A percentile compares a stretch with the other conserved stretches of the same genome.
These are phyloP conservation scores for Barbarea vulgaris DNA, from an alignment of 345 rosid species.

Conservation along the genomic window DNA sequence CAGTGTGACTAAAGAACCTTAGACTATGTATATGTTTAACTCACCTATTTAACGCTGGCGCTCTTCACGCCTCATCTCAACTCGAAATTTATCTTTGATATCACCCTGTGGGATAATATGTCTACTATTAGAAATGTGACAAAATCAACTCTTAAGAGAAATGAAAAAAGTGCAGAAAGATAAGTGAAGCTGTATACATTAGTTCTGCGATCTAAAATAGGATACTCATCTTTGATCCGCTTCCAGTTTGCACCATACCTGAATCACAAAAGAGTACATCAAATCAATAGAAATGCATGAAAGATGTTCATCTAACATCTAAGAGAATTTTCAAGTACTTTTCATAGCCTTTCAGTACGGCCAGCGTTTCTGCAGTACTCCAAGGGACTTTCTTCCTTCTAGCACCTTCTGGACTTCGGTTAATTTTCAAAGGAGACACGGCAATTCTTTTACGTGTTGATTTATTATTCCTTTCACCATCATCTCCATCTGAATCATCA, in stretches of 20 bases:
- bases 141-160: slow-evolving; percentile 8
- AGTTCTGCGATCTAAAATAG: slow-evolving; percentile 37
- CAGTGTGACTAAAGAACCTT: neutral
- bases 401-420: slow-evolving; percentile 7
- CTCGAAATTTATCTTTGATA: slow-evolving; percentile 40
- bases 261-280: slow-evolving; percentile 13
- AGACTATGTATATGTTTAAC: neutral
- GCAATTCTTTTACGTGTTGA: slow-evolving; percentile 16
- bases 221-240: slow-evolving; percentile 32
- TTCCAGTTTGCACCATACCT: slow-evolving; percentile 44
- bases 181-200: slow-evolving; percentile 30
- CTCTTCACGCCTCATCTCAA: slow-evolving; percentile 38
- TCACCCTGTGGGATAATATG: slow-evolving; percentile 32
- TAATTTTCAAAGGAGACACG: slow-evolving; percentile 25
- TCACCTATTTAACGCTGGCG: slow-evolving; percentile 30
- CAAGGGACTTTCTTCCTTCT: slow-evolving; percentile 30
- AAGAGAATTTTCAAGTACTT: slow-evolving; percentile 25
- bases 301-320: slow-evolving; percentile 18
- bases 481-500: slow-evolving; percentile 28
- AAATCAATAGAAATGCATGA: slow-evolving; percentile 15
- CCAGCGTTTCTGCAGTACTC: slow-evolving; percentile 43
- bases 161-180: slow-evolving; percentile 10
- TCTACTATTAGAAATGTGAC: slow-evolving; percentile 11
- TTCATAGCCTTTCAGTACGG: slow-evolving; percentile 39
- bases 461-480: slow-evolving; percentile 13